Evolutionary conservation across 1,139 yeast genomes (phyloP), one percentile per base, ranked within the genome.

Genomic region (Debaryomyces fabryi): DNA sequence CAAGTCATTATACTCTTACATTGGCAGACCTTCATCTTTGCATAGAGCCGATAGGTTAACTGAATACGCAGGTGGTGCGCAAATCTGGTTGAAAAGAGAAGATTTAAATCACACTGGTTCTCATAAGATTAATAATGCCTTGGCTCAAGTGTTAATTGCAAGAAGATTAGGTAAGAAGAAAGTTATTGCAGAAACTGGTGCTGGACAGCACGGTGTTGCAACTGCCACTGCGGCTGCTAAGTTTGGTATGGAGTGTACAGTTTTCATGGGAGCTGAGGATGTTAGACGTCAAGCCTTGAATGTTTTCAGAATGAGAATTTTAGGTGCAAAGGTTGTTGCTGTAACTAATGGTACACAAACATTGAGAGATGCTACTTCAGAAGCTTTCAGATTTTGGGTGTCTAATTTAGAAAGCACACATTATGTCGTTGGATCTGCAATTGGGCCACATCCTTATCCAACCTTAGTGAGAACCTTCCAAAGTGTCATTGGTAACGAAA

Each of bases 161-260:
- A 88, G 81, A 68, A 82, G 99, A 68, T 78, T 95, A 58, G 99
- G 99, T 44, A 93, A 93, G 76, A 84, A 76, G 52, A 85, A 88
- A 59, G 83, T 93, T 53, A 93, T 93, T 66, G 99, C 99, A 40
- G 99, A 93, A 74, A 93, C 99, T 40, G 99, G 99, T 69, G 99
- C 99, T 47, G 99, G 99, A 54, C 99, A 93, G 76, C 99, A 93
- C 67, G 99, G 99, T 74, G 99, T 93, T 39, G 99, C 99, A 41
- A 93, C 99, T 50, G 99, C 99, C 27, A 93, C 99, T 49, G 98
- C 96, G 0, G 92, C 97, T 73, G 99, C 99, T 57, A 95, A 93
- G 69, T 93, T 93, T 60, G 99, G 99, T 46, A 69, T 93, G 70
- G 83, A 88, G 65, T 93, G 99, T 76, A 89, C 90, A n/a, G 96